These are phyloP conservation scores for Multifurca ochricompacta DNA, from an alignment of 768 basidiomycete species.

Conservation along the genomic window DNA sequence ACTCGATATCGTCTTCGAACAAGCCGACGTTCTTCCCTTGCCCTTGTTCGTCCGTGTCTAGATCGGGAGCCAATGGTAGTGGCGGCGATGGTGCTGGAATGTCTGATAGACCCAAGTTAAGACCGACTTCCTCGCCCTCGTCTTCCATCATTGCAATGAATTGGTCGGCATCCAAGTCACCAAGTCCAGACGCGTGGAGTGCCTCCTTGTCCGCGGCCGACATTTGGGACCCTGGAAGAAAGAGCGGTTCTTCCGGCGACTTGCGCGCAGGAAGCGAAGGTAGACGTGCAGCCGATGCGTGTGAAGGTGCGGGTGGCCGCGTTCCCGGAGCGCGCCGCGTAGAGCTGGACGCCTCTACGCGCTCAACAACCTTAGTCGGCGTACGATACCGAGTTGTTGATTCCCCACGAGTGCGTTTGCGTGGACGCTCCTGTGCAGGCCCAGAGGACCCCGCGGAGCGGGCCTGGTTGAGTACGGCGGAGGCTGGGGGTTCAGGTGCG, in stretches of 20 bases:
- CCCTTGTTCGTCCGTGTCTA: conserved; percentile 1
- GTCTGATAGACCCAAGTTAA: conserved; percentile 3
- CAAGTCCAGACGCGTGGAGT: conserved; percentile 55
- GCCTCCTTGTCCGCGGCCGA: conserved; percentile 46
- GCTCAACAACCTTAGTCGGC: conserved; percentile 18
- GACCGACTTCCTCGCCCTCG: conserved; percentile 46
- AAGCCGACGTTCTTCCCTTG: background rate
- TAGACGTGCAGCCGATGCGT: background rate
- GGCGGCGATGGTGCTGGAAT: background rate
- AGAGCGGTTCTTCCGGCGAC: conserved; percentile 26
- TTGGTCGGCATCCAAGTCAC: conserved; percentile 56
- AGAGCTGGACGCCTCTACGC: conserved; percentile 4
- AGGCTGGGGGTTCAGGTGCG: background rate
- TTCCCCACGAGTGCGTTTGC: conserved; percentile 15
- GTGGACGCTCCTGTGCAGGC: background rate
- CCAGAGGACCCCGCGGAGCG: conserved; percentile 6
- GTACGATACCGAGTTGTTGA: conserved; percentile 1
- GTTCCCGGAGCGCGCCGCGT: conserved; percentile 21
- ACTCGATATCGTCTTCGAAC: conserved; percentile 17
- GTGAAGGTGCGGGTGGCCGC: conserved; percentile 1
- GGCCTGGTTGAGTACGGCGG: background rate
- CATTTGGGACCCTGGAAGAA: conserved; percentile 32
- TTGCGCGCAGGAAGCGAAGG: background rate
- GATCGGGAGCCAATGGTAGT: background rate
- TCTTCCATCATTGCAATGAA: conserved; percentile 52